Conservation (phyloP, 192 early-diverging fungal genomes). For the Geranomyces michiganensis region DNA sequence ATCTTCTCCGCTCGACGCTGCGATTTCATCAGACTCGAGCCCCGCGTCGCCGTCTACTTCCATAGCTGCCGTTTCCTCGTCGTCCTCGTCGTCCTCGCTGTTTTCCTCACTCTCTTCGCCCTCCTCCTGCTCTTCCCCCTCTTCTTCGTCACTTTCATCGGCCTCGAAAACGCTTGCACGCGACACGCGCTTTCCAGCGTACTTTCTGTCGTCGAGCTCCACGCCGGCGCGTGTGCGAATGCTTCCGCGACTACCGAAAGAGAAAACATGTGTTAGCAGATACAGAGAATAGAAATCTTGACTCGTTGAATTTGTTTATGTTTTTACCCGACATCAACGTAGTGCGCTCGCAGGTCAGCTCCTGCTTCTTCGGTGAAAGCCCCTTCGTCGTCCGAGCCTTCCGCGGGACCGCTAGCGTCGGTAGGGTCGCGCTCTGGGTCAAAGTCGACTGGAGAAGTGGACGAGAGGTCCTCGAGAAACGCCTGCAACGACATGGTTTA, state of each 20-base stretch:
- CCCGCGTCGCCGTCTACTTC: constrained; percentile 36
- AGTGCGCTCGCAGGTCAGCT: constrained; percentile 36
- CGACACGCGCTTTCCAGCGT: constrained; percentile 40
- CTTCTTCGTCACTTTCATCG: constrained; percentile 50
- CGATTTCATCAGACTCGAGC: constrained; percentile 44
- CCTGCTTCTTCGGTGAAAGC: neutral
- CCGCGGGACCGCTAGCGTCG: constrained; percentile 31
- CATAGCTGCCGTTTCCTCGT: constrained; percentile 16
- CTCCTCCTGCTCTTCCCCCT: constrained; percentile 38
- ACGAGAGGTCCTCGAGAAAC: constrained; percentile 45
- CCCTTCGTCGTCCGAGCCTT: constrained; percentile 15
- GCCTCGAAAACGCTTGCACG: constrained; percentile 31
- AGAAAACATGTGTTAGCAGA: neutral
- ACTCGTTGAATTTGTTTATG: neutral
- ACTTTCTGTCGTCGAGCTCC: constrained; percentile 42
- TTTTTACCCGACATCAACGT: constrained; percentile 43
- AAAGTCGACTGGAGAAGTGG: constrained; percentile 40
- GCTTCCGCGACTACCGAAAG: constrained; percentile 13
- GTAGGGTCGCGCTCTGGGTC: constrained; percentile 41
- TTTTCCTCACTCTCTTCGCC: constrained; percentile 29
- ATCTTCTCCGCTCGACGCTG: constrained; percentile 31
- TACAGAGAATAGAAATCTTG: neutral
- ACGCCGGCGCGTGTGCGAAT: constrained; percentile 29
- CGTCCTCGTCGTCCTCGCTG: constrained; percentile 22
- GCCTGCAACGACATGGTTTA: constrained; percentile 24